Conservation (phyloP, 345 rosid genomes). For the Carallia brachiata region DNA sequence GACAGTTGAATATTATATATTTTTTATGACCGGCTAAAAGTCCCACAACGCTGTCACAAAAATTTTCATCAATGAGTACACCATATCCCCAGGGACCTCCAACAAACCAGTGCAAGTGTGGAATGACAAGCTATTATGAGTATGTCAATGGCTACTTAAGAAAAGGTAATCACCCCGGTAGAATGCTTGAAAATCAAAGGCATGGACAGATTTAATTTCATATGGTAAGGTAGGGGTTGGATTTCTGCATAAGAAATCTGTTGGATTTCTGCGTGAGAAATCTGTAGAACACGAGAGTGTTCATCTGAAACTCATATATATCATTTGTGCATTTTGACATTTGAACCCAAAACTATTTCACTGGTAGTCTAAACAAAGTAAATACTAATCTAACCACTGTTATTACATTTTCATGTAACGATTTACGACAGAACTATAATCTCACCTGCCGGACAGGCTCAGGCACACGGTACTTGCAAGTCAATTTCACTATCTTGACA, state of each 20-base stretch:
- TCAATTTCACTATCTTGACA: constrained; percentile 51
- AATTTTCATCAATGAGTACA: background rate
- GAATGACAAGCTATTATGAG: too few relatives aligned
- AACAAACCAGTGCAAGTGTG: too few relatives aligned
- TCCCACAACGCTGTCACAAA: background rate
- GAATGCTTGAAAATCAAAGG: background rate
- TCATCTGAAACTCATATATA: background rate
- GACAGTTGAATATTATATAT: background rate
- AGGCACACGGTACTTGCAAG: constrained; percentile 80
- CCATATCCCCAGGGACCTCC: background rate
- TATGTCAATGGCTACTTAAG: background rate
- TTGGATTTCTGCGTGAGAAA: background rate
- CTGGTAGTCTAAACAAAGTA: background rate
- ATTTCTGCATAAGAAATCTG: background rate
- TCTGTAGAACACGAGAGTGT: background rate
- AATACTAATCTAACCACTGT: background rate
- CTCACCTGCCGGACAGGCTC: constrained; percentile 90
- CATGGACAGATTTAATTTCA: too few relatives aligned
- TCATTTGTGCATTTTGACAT: background rate
- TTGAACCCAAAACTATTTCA: background rate
- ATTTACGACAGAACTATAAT: background rate
- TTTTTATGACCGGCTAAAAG: background rate
- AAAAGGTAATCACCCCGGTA: too few relatives aligned
- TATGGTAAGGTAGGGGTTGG: too few relatives aligned
- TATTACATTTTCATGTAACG: background rate